These are phyloP conservation scores for Fomitopsis pinicola DNA, from an alignment of 1,284 basidiomycete species.

Conservation along the genomic window DNA sequence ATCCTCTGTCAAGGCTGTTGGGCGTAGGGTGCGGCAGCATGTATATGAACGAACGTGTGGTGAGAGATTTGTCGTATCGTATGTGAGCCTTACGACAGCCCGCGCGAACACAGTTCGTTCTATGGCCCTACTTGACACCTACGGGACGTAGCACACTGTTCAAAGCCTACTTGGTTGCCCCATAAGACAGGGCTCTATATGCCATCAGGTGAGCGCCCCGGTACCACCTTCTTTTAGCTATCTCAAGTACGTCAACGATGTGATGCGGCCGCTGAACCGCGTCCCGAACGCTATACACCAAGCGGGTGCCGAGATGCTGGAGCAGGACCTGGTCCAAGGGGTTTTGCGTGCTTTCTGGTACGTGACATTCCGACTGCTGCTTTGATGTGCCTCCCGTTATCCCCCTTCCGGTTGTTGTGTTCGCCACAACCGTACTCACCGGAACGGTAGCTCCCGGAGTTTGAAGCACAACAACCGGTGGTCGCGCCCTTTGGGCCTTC, in stretches of 20 bases:
- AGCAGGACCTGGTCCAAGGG: not conserved
- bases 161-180: no score
- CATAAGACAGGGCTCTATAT: no score
- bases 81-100: not conserved
- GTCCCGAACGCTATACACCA: not conserved
- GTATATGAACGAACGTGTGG: constrained; percentile 8
- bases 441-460: not conserved
- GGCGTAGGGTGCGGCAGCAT: not conserved
- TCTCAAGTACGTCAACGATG: not conserved
- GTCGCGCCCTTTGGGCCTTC: not conserved
- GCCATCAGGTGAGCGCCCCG: not conserved
- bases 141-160: not conserved
- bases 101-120: not conserved
- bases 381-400: not conserved
- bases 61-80: constrained; percentile 1
- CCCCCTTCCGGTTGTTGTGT: not conserved
- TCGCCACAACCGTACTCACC: not conserved
- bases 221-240: not conserved
- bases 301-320: not conserved
- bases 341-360: not conserved
- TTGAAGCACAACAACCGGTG: not conserved
- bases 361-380: not conserved
- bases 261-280: not conserved
- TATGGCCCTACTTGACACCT: not conserved
- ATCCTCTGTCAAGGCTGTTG: not conserved